Base-by-base conservation (phyloP, 2,329 filamentous ascomycete genomes). In the Madurella fahalii region DNA sequence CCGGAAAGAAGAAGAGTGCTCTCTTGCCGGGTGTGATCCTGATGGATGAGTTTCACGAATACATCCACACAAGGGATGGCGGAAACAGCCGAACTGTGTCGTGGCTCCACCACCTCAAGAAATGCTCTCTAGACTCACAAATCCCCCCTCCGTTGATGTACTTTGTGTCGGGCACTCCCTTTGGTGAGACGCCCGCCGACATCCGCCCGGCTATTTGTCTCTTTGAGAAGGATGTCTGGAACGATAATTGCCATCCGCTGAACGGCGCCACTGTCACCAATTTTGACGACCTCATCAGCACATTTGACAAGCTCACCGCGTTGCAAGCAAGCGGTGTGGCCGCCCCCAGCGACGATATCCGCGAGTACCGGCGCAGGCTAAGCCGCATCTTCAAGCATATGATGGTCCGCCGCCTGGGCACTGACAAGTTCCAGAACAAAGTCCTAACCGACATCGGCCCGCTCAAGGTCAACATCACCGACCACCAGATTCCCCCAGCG, bases 11-110 rank as follows among this genome's bases (percentile, higher is more conserved):
- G 40, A 47, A 44, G 47, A 44, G 40, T n/a, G 51, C 49, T 3
- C 42, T 63, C 15, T 2, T 61, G 17, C 61, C 62, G 2, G 59
- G 59, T 9, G 44, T 61, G 25, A 40, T 64, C 7, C 42, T 64
- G 44, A 49, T 63, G 40, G 62, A 64, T 45, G 62, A 64, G 57
- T 64, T 61, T 51, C 61, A 64, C 58, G 58, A 64, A 53, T 62
- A 63, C 15, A 42, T 31, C 16, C 25, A 40, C n/a, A 25, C 13
- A 13, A 34, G 50, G 2, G 44, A 50, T 13, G 54, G 34, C 39
- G 30, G 30, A 8, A 46, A 50, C 15, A 54, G 34, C 40, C 34
- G 30, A 7, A 46, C 43, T 1, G 18, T 56, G 5, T 34, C 41
- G 11, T 64, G 62, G 61, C 57, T 64, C 9, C 45, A 58, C 43